Conservation (phyloP, 1,284 basidiomycete species). For the Malassezia pachydermatis region DNA sequence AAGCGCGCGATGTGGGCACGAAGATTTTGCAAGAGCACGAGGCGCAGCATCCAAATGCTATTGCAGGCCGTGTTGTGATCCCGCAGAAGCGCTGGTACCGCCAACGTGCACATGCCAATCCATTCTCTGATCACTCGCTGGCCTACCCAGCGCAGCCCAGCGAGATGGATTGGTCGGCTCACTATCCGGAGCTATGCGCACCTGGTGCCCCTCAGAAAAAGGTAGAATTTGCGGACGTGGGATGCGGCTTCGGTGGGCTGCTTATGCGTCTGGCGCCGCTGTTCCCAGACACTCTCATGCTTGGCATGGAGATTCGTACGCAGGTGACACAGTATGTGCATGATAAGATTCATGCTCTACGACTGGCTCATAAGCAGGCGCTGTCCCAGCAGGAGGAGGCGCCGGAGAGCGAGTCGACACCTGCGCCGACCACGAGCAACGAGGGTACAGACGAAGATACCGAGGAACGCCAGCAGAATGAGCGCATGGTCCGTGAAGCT, state of each 20-base stretch:
- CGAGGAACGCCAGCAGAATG: slow-evolving; percentile 39
- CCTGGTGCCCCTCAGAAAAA: slow-evolving; percentile 44
- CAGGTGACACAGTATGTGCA: slow-evolving; percentile 93
- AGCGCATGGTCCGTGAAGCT: slow-evolving; percentile 21
- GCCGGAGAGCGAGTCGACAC: not conserved
- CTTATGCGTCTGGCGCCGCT: slow-evolving; percentile 79
- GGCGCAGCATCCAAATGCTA: slow-evolving; percentile 29
- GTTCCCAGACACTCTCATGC: slow-evolving; percentile 83
- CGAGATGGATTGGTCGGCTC: slow-evolving; percentile 70
- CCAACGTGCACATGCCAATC: slow-evolving; percentile 94
- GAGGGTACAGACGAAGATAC: slow-evolving; percentile 26
- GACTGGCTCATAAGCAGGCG: slow-evolving; percentile 52
- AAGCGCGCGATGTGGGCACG: slow-evolving; percentile 18
- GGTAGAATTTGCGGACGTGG: slow-evolving; percentile 92
- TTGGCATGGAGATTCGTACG: slow-evolving; percentile 94
- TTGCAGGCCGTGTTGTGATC: slow-evolving; percentile 28
- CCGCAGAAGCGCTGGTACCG: slow-evolving; percentile 76
- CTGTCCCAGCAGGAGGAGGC: not conserved
- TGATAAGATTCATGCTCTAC: slow-evolving; percentile 80
- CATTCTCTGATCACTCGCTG: slow-evolving; percentile 88
- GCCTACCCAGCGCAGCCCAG: slow-evolving; percentile 75
- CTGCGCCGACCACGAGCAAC: no score
- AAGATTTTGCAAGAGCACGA: slow-evolving; percentile 22
- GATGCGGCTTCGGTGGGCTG: slow-evolving; percentile 94
- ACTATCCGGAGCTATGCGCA: slow-evolving; percentile 67